Evolutionary conservation across 805 yeast species (phyloP).

Genomic region (Wickerhamiella nectarea): DNA sequence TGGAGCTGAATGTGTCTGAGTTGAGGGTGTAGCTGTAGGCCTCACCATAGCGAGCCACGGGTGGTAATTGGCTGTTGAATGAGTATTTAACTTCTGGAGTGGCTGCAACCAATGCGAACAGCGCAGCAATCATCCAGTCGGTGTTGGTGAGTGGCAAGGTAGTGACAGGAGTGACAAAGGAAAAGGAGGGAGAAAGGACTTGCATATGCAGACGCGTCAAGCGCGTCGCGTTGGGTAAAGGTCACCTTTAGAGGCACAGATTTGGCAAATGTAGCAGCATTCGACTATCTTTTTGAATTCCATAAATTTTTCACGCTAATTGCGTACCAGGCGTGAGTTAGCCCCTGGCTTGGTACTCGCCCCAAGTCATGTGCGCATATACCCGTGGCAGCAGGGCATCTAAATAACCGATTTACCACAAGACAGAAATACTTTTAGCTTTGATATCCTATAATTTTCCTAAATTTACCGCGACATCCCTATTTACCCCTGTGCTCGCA

Average conservation of each 20-base stretch:
- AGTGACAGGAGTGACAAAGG: slow-evolving; percentile 9
- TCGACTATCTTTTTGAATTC: no score
- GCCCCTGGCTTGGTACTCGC: no score
- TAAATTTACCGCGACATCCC: no score
- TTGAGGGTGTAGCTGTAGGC: slow-evolving; percentile 54
- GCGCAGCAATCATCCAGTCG: slow-evolving; percentile 6
- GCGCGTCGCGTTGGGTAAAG: neutral
- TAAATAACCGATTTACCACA: no score
- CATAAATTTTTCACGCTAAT: no score
- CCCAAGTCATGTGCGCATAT: no score
- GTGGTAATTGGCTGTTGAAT: slow-evolving; percentile 71
- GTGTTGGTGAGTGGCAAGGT: neutral
- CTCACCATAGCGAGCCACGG: slow-evolving; percentile 63
- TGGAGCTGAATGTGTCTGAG: slow-evolving; percentile 48
- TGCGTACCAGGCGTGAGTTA: no score
- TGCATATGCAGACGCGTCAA: neutral
- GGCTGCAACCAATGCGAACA: slow-evolving; percentile 23
- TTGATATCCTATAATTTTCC: no score
- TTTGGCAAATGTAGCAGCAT: no score
- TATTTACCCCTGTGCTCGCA: neutral
- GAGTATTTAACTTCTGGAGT: slow-evolving; percentile 57
- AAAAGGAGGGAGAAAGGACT: neutral
- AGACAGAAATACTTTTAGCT: no score
- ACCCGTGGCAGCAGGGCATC: no score
- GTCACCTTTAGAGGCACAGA: neutral